These are phyloP conservation scores for Sporothrix luriei DNA, from an alignment of 2,329 filamentous ascomycete species.

Conservation along the genomic window DNA sequence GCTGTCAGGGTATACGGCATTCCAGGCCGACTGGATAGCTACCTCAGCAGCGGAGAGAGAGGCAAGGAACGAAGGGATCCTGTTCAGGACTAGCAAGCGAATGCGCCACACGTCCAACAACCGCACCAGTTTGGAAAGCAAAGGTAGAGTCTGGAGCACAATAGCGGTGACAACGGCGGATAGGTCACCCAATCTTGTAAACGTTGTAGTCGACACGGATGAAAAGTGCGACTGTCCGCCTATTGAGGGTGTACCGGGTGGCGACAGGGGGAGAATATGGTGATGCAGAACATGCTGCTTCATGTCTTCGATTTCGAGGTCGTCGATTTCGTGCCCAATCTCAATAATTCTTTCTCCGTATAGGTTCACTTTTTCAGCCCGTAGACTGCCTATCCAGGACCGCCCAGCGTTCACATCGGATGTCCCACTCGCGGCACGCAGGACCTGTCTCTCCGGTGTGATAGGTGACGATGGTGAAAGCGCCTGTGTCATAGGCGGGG, in stretches of 20 bases:
- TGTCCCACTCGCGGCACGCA: background rate
- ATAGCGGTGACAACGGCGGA: conserved; percentile 89
- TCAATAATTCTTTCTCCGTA: conserved; percentile 75
- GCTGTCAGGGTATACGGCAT: conserved; percentile 50
- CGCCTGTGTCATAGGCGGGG: conserved; percentile 1
- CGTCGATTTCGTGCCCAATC: conserved; percentile 69
- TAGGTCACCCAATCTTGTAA: conserved; percentile 80
- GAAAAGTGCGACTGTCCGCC: conserved; percentile 40
- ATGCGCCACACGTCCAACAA: conserved; percentile 78
- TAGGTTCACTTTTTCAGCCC: conserved; percentile 61
- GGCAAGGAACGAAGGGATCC: conserved; percentile 68
- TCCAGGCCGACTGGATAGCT: conserved; percentile 68
- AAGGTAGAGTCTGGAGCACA: conserved; percentile 83
- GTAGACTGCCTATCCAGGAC: conserved; percentile 71
- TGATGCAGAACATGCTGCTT: conserved; percentile 84
- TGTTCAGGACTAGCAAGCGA: conserved; percentile 72
- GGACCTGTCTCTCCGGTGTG: conserved; percentile 32
- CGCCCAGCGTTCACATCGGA: conserved; percentile 34
- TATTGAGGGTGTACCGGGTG: conserved; percentile 49
- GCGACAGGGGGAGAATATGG: conserved; percentile 67
- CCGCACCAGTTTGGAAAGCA: conserved; percentile 70
- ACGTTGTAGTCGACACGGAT: conserved; percentile 51
- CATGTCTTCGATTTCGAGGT: conserved; percentile 78
- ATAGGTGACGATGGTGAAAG: conserved; percentile 21
- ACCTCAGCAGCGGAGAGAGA: conserved; percentile 68